These are phyloP conservation scores for Penicillium sp. DNA, from an alignment of 2,329 filamentous ascomycete species.

Conservation along the genomic window DNA sequence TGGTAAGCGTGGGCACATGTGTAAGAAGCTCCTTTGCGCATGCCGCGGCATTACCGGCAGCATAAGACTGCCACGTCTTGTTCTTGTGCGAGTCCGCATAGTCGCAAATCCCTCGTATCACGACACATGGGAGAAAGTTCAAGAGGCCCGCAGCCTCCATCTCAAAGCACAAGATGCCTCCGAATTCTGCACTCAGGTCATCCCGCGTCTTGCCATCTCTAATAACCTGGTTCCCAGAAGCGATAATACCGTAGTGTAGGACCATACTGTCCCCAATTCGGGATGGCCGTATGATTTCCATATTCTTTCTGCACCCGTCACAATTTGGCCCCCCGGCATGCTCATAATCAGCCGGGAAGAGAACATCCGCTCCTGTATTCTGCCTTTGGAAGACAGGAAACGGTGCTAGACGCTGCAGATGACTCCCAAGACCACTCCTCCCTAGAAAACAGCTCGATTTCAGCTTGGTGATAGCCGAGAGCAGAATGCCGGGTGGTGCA, in stretches of 20 bases:
- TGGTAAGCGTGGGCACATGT: too few relatives aligned
- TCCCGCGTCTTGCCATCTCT: constrained; percentile 18
- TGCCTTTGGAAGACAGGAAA: not conserved
- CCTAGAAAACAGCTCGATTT: too few relatives aligned
- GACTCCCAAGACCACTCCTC: too few relatives aligned
- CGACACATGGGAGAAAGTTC: constrained; percentile 11
- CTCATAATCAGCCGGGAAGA: constrained; percentile 4
- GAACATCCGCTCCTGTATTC: constrained; percentile 9
- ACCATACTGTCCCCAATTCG: not conserved
- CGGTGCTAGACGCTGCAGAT: too few relatives aligned
- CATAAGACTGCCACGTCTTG: constrained; percentile 17
- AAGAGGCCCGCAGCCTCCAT: constrained; percentile 15
- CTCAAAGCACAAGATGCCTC: constrained; percentile 10
- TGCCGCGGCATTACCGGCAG: constrained; percentile 13
- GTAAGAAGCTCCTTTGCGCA: constrained; percentile 4
- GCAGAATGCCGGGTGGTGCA: not conserved
- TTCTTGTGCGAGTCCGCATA: constrained; percentile 18
- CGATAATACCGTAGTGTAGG: constrained; percentile 23
- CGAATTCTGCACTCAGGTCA: constrained; percentile 1
- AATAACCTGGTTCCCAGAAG: constrained; percentile 22
- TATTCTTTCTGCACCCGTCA: not conserved
- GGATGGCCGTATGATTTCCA: not conserved
- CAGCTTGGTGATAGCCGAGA: not conserved
- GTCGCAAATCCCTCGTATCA: constrained; percentile 15
- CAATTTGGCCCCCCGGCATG: not conserved